Evolutionary conservation across 176 grass and related monocot species (phyloP), one percentile per base, ranked within the genome.

Genomic region (Musa schizocarpa): DNA sequence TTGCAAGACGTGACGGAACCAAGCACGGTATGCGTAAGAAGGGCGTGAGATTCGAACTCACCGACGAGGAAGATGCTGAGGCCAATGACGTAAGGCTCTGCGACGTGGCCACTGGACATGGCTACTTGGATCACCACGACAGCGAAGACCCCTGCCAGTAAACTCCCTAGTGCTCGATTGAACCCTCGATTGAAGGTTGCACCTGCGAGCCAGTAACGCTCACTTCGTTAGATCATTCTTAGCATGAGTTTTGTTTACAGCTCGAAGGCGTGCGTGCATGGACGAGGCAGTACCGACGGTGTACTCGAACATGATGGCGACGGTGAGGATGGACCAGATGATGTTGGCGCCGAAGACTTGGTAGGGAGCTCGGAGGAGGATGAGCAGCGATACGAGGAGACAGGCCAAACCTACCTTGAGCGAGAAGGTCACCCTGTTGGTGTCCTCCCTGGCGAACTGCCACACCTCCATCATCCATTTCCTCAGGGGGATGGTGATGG

Each of bases 281-380:
- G 34, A 43, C 34, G 34, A 43, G 34, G 34, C 34, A 43, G 6
- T 90, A 95, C 92, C 92, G 27, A 96, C 88, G n/a, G 88, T 96
- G 82, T 96, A 96, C 84, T 96, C 92, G 25, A 91, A 91, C 92
- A 96, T 91, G 77, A 91, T 83, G 62, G 88, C 83, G 72, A 96
- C 88, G n/a, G 92, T 96, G 79, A 96, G 83, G 48, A 96, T 91
- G 63, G 92, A 86, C 92, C 88, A 96, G 63, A 91, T 88, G 54
- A 96, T 96, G 71, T 91, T 83, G 72, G 72, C 64, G 69, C 92
- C 92, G 27, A 96, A 96, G 25, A 88, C 74, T 55, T 85, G 75
- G 65, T 96, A 96, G 25, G 92, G 88, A 2, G 86, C 86, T 25
- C 79, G 81, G 59, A 83, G 72, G 56, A 96, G 88, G 78, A 96